These are phyloP conservation scores for Aspergillus egyptiacus DNA, from an alignment of 495 filamentous ascomycete genomes.

Conservation along the genomic window DNA sequence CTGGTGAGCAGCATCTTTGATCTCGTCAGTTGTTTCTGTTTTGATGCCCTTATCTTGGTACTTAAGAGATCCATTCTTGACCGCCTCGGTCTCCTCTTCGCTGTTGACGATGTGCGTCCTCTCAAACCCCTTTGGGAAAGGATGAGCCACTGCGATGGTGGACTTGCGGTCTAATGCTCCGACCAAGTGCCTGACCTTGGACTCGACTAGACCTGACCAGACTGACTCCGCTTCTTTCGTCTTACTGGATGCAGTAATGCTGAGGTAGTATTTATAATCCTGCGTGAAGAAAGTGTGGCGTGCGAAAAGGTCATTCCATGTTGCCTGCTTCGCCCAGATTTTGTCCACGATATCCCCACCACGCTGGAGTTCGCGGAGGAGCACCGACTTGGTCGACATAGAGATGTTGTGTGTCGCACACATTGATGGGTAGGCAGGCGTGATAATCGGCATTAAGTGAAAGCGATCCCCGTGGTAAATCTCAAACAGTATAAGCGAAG, in stretches of 20 bases:
- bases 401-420: slow-evolving; percentile 93
- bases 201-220: slow-evolving; percentile 91
- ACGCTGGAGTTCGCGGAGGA: slow-evolving; percentile 73
- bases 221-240: slow-evolving; percentile 76
- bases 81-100: slow-evolving; percentile 62
- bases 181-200: slow-evolving; percentile 80
- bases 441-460: slow-evolving; percentile 97
- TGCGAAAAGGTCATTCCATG: slow-evolving; percentile 83
- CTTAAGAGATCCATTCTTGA: slow-evolving; percentile 64
- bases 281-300: slow-evolving; percentile 88
- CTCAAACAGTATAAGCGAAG: slow-evolving; percentile 31
- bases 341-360: slow-evolving; percentile 72
- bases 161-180: slow-evolving; percentile 66
- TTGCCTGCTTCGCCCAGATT: slow-evolving; percentile 65
- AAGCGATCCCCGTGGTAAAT: slow-evolving; percentile 72
- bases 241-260: slow-evolving; percentile 76
- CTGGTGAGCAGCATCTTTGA: slow-evolving; percentile 49
- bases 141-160: slow-evolving; percentile 76
- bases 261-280: slow-evolving; percentile 91
- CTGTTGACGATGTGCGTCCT: slow-evolving; percentile 66
- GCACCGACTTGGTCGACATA: slow-evolving; percentile 73
- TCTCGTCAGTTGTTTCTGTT: slow-evolving; percentile 53
- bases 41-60: slow-evolving; percentile 58
- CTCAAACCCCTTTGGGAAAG: slow-evolving; percentile 89
- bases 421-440: slow-evolving; percentile 92